Base-by-base conservation (phyloP, 176 grass and related monocot genomes). In the Thalia dealbata region DNA sequence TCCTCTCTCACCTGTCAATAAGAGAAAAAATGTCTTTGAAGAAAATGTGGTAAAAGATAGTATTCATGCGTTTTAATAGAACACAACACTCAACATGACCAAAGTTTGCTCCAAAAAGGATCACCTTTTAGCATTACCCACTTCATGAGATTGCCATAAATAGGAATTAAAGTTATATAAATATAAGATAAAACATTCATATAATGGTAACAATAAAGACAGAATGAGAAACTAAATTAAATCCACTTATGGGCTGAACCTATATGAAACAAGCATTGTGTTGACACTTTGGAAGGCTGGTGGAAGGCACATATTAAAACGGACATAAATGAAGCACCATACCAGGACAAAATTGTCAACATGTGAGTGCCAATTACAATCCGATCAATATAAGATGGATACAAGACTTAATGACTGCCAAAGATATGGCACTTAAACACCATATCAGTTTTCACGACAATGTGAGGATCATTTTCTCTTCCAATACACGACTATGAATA, bases 1-100 rank as follows among this genome's bases (percentile, higher is more conserved):
- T 25, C 90, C 95, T 25, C 52, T 91, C 46, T 97, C 90, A 84
- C 93, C 93, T 96, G 54, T 63, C 64, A 72, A 30, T 72, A 52
- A 72, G 27, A 30, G 62, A 25, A 54, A 29, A 72, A 50, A 0
- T n/a, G 50, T 10, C 21, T 7, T 14, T 48, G 18, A 25, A 48
- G 24, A 22, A 42, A n/a, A 68, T 9, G 7, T 14, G 44, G 26
- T n/a, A 63, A 27, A 63, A 27, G 28, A 14, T 63, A 30, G 10
- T 32, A 16, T 6, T 7, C 16, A n/a, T 7, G 28, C 32, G 4
- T 30, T 8, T 10, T 64, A 23, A 64, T 48, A 64, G 62, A 64
- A 64, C 14, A 24, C 0, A 25, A 61, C 10, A 61, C 11, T 30
- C 29, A 28, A 64, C 27, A 16, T 64, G 6, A 4, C 4, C 6